phyloP scores from a whole-genome alignment of 106 monocot genomes.

The Chionographis japonica region DNA sequence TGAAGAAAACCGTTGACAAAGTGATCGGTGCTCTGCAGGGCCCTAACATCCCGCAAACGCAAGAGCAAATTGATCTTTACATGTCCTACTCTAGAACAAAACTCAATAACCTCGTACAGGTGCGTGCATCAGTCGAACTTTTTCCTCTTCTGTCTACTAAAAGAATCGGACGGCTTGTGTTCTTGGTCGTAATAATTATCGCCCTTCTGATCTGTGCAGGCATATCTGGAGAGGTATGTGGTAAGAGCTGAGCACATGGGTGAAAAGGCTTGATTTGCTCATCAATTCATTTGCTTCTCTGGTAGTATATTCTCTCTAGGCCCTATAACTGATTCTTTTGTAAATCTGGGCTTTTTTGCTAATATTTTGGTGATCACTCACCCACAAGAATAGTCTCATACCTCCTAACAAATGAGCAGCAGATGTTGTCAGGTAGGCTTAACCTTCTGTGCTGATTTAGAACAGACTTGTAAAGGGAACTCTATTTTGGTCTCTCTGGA shows the following conservation, averaged over 20 bases:
- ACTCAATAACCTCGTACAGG: constrained; percentile 51
- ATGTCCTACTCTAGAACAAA: constrained; percentile 27
- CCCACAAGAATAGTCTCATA: too few species aligned
- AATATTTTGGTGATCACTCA: too few species aligned
- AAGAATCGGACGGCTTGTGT: background rate
- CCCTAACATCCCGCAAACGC: constrained; percentile 29
- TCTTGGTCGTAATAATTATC: background rate
- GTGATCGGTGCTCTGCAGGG: constrained; percentile 27
- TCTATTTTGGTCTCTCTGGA: too few species aligned
- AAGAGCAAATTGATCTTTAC: constrained; percentile 39
- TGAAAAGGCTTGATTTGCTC: background rate
- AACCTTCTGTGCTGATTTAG: too few species aligned
- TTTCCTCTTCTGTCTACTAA: background rate
- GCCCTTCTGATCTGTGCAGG: constrained; percentile 18
- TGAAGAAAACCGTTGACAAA: constrained; percentile 65
- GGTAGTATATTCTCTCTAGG: background rate
- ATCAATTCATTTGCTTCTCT: background rate
- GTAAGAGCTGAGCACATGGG: constrained; percentile 13
- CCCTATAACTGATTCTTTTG: background rate
- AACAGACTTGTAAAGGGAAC: too few species aligned
- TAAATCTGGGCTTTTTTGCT: too few species aligned
- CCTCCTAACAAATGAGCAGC: too few species aligned
- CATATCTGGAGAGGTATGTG: constrained; percentile 27
- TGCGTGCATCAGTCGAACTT: background rate
- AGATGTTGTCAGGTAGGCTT: too few species aligned